A percentile compares a stretch with the other conserved stretches of the same genome.
phyloP scores from a whole-genome alignment of 2,329 filamentous ascomycete species.

The Stemphylium vesicarium region DNA sequence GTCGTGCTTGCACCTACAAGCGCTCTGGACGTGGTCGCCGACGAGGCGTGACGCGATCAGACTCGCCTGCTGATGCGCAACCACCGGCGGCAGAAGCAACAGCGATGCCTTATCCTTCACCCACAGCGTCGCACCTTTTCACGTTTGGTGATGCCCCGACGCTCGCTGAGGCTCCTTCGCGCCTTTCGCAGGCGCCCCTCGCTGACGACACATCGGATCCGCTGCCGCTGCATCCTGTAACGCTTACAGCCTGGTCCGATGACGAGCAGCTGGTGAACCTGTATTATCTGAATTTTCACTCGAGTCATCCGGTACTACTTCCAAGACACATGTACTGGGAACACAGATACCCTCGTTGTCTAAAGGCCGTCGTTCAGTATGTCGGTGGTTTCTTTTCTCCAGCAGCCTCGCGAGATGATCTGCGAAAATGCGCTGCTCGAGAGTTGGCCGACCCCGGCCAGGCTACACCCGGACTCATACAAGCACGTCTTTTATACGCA shows the following conservation, averaged over 20 bases:
- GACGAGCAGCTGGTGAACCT: conserved; percentile 50
- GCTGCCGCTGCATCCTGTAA: background rate
- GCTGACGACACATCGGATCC: background rate
- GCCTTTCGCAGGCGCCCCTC: background rate
- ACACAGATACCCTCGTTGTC: conserved; percentile 40
- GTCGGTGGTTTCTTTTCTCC: conserved; percentile 59
- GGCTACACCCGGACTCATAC: conserved; percentile 63
- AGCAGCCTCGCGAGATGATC: conserved; percentile 46
- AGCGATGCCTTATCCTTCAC: background rate
- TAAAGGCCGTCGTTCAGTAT: conserved; percentile 59
- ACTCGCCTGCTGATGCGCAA: conserved; percentile 8
- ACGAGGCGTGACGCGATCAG: conserved; percentile 30
- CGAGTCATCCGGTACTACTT: conserved; percentile 60
- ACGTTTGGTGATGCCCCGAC: background rate
- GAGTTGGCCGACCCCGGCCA: conserved; percentile 19
- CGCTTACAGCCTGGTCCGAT: conserved; percentile 4
- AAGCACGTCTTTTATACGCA: conserved; percentile 75
- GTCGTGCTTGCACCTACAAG: conserved; percentile 53
- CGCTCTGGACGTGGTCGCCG: conserved; percentile 54
- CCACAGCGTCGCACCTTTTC: background rate
- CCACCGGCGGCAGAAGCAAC: conserved; percentile 7
- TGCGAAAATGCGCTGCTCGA: conserved; percentile 33
- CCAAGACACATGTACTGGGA: conserved; percentile 53
- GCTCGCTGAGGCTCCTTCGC: background rate
- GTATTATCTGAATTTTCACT: conserved; percentile 60